Percentiles rank a stretch among this genome's conserved stretches.
These are phyloP conservation scores for Cutaneotrichosporon sp. DNA, from an alignment of 1,284 basidiomycete species.

Conservation along the genomic window DNA sequence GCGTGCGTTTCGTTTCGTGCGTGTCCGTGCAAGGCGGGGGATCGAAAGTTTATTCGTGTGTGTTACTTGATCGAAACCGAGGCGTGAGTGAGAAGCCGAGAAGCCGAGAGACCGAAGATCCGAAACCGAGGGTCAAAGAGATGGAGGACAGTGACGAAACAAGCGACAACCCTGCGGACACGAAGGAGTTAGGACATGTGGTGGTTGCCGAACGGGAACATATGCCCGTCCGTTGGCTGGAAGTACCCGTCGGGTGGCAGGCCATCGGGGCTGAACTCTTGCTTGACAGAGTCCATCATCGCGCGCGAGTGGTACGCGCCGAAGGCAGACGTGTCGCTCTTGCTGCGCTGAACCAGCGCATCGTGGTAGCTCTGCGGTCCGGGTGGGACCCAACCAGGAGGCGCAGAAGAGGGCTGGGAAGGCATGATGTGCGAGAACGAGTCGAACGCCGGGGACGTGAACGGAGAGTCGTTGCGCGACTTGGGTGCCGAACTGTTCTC, in stretches of 20 bases:
- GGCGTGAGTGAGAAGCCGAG: background rate
- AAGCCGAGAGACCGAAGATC: background rate
- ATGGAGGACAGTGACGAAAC: background rate
- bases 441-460: constrained; percentile 4
- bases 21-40: background rate
- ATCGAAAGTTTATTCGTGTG: background rate
- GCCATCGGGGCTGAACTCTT: background rate
- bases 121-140: background rate
- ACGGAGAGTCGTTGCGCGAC: constrained; percentile 5
- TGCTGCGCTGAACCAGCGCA: background rate
- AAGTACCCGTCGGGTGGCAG: constrained; percentile 12
- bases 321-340: background rate
- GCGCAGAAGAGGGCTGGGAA: background rate
- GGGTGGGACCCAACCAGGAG: background rate
- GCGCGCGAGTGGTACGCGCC: constrained; percentile 2
- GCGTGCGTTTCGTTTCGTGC: background rate
- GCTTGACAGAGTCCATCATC: constrained; percentile 2
- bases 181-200: constrained; percentile 10
- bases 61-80: background rate
- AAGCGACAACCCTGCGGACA: constrained; percentile 7
- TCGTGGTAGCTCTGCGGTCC: background rate
- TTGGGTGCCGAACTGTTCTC: background rate
- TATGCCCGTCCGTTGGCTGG: constrained; percentile 11
- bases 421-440: background rate
- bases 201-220: constrained; percentile 11